A percentile compares a stretch with the other conserved stretches of the same genome.
Evolutionary conservation across 108 stramenopile species (phyloP).

Genomic region (Thalassiosira profunda): DNA sequence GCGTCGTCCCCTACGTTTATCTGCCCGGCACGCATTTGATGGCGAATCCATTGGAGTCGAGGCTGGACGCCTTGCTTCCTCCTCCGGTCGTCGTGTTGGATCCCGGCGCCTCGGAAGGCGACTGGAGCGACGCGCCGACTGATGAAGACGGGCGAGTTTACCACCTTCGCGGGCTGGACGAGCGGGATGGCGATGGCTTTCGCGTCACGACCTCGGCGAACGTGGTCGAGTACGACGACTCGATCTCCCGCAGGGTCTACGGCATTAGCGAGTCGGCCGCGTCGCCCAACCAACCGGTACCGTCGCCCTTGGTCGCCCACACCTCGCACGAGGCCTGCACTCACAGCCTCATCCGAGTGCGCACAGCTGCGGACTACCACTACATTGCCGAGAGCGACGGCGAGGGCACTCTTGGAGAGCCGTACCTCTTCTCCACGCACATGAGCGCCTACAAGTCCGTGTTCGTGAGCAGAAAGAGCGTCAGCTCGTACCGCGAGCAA

Average conservation of each 20-base stretch:
- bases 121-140: constrained; percentile 26
- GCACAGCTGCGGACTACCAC: constrained; percentile 43
- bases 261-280: constrained; percentile 37
- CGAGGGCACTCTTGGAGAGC: constrained; percentile 39
- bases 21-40: constrained; percentile 33
- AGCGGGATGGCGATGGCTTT: constrained; percentile 38
- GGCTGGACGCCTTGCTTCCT: constrained; percentile 35
- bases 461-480: constrained; percentile 38
- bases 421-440: constrained; percentile 36
- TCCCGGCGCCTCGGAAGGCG: constrained; percentile 18
- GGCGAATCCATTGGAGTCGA: constrained; percentile 20
- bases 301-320: constrained; percentile 20
- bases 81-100: constrained; percentile 42
- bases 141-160: constrained; percentile 3
- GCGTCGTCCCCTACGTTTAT: constrained; percentile 30
- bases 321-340: constrained; percentile 30
- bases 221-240: constrained; percentile 24
- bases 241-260: constrained; percentile 21
- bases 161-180: constrained; percentile 21
- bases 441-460: constrained; percentile 39
- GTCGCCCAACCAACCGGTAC: constrained; percentile 17
- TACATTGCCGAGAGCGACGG: constrained; percentile 53
- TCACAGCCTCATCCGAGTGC: constrained; percentile 24
- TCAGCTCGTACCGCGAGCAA: constrained; percentile 34
- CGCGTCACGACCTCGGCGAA: constrained; percentile 29